Conservation (phyloP, 2,329 filamentous ascomycete genomes). For the Aspergillus hortae region DNA sequence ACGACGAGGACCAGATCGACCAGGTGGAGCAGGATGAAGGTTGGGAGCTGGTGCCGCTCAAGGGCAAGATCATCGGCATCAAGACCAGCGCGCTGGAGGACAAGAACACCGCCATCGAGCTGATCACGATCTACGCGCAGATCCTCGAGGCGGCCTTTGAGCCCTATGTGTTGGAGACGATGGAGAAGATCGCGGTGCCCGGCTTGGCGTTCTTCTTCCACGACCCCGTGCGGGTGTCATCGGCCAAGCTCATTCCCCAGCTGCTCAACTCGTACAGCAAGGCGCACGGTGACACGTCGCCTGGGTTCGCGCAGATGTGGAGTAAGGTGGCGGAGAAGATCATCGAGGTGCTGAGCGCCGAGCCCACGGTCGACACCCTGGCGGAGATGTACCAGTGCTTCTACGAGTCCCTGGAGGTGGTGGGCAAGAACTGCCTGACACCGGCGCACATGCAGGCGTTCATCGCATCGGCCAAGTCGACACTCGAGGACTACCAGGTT, state of each 20-base stretch:
- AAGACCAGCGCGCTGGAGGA: conserved; percentile 95
- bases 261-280: conserved; percentile 93
- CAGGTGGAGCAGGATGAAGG: conserved; percentile 91
- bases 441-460: conserved; percentile 78
- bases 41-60: conserved; percentile 95
- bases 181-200: conserved; percentile 93
- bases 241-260: conserved; percentile 90
- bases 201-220: conserved; percentile 99
- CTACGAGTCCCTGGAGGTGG: conserved; percentile 94
- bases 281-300: conserved; percentile 75
- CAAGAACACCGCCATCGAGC: conserved; percentile 99
- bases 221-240: conserved; percentile 91
- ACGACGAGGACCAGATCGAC: conserved; percentile 91
- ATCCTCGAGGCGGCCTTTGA: conserved; percentile 92
- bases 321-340: conserved; percentile 80
- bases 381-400: conserved; percentile 99
- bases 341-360: conserved; percentile 86
- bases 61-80: conserved; percentile 98
- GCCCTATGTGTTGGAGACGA: conserved; percentile 84
- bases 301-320: conserved; percentile 80
- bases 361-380: conserved; percentile 92
- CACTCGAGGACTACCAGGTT: conserved; percentile 87
- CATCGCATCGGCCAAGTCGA: conserved; percentile 78
- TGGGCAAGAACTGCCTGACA: conserved; percentile 79
- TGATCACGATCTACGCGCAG: conserved; percentile 94